Percentiles rank a stretch among this genome's conserved stretches.
Conservation (phyloP, 2,329 filamentous ascomycete genomes). For the Furcasterigmium sp. region DNA sequence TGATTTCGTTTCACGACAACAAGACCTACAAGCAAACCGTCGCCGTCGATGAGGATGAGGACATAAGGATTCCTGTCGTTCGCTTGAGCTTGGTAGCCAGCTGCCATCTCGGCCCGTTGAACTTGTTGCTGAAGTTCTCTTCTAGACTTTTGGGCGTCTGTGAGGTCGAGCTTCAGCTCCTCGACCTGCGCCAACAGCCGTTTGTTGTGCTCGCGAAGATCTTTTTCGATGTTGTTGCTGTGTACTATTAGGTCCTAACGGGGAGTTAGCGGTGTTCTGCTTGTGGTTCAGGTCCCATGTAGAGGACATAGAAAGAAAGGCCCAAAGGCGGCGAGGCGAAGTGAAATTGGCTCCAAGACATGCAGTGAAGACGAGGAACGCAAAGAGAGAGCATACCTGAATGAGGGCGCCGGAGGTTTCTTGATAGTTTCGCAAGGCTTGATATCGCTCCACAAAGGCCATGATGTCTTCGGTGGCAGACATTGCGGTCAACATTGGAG, state of each 20-base stretch:
- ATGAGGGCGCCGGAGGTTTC: conserved; percentile 39
- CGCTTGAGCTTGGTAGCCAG: conserved; percentile 6
- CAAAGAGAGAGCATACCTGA: conserved; percentile 36
- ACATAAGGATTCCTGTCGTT: conserved; percentile 50
- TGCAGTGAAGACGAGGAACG: too few species aligned
- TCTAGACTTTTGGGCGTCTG: conserved; percentile 40
- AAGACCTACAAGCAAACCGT: conserved; percentile 50
- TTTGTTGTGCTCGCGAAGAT: conserved; percentile 37
- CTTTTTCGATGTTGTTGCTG: conserved; percentile 36
- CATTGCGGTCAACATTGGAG: conserved; percentile 13
- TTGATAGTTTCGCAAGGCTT: conserved; percentile 33
- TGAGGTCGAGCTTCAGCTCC: conserved; percentile 43
- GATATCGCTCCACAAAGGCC: conserved; percentile 43
- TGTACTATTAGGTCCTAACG: conserved; percentile 43
- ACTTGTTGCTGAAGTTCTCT: conserved; percentile 45
- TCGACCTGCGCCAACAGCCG: conserved; percentile 33
- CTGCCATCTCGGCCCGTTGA: conserved; percentile 25
- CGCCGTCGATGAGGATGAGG: conserved; percentile 56
- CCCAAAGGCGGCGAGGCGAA: too few species aligned
- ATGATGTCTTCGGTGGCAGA: conserved; percentile 23
- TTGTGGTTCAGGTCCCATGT: too few species aligned
- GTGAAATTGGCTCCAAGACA: too few species aligned
- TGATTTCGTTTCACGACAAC: too few species aligned
- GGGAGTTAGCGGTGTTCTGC: too few species aligned
- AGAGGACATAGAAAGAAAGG: too few species aligned